Base-by-base conservation (phyloP, 352 stramenopile genomes). In the Pythium dissotocum region DNA sequence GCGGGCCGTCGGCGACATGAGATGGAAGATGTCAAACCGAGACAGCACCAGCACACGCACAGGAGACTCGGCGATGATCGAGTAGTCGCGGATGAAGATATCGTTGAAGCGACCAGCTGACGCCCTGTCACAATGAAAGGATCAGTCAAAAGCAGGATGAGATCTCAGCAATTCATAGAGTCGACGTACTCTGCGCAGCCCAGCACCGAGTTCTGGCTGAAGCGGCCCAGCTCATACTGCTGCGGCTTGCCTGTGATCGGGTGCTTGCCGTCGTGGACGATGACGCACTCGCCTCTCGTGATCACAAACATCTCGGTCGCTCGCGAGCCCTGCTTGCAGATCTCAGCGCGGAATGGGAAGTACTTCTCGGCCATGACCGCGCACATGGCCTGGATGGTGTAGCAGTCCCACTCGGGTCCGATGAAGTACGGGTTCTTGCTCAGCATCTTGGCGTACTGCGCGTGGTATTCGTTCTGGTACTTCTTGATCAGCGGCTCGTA, bases 301-400 rank as follows among this genome's bases (percentile, higher is more conserved):
- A 94, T 74, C 18, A 94, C 74, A 56, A 91, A 92, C 59, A 94
- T 72, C 54, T 94, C 87, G 12, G 71, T 75, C 18, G 83, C 85
- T 36, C 87, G 75, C 4, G 87, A 94, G 36, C 85, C 87, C 77
- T 94, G 87, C 55, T 91, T 91, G 71, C 84, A 94, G 35, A 94
- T 87, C 65, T 92, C 85, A 16, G 78, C 76, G 36, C 69, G 73
- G 51, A 82, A 93, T 1, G 87, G 72, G 49, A 93, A 80, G 55
- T 90, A 89, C 59, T 94, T 94, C 56, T 94, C 87, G 1, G 78
- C 83, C 87, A 94, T 94, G 38, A 94, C 87, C 0, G 83, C 88
- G 51, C 87, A 94, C 85, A 94, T 93, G 33, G 81, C 83, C 65
- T 93, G 82, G 52, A 94, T 91, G 38, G 85, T 94, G 40, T 87